Evolutionary conservation across 345 rosid genomes (phyloP), one percentile per base, ranked within the genome.

Genomic region (Gossypium raimondii): DNA sequence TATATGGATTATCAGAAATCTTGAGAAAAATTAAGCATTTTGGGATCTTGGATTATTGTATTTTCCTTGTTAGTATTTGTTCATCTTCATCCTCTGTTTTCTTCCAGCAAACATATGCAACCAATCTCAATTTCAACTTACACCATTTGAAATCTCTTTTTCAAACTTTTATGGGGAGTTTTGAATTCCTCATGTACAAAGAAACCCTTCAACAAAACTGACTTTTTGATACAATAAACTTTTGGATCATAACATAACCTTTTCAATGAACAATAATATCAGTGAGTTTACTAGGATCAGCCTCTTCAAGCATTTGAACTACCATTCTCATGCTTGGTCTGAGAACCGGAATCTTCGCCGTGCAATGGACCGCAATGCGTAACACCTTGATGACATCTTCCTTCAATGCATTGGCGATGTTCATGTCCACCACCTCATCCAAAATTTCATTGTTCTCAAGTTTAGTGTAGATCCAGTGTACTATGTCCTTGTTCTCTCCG

Each of bases 291-390:
- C 43, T 13, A 60, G 65, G 65, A 13, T 27, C 65, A 0, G 2
- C 65, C 18, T 14, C 65, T 29, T 60, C 43, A 6, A 60, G 65
- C 65, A 27, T 12, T 27, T 60, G 38, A 60, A 60, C 65, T 29
- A 93, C 93, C 75, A 77, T 81, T 76, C 91, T 87, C 93, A 92
- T 92, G 7, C 84, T 85, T n/a, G 96, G 98, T 75, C 96, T 89
- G 22, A 78, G 48, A 1, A 79, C 78, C 11, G 96, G 96, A 48
- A 82, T 56, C 72, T 83, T 89, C 4, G 80, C 78, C 1, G 94
- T 90, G 83, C 98, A 90, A 56, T 76, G 83, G 63, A 83, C 44
- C 45, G 92, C 96, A 64, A 92, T 86, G 45, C 76, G 83, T 82
- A 93, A 73, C 27, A 92, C 88, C 66, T 82, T 82, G 11, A 89